Base-by-base conservation (phyloP, 177 flowering plant species). In the Vitis hybrid region DNA sequence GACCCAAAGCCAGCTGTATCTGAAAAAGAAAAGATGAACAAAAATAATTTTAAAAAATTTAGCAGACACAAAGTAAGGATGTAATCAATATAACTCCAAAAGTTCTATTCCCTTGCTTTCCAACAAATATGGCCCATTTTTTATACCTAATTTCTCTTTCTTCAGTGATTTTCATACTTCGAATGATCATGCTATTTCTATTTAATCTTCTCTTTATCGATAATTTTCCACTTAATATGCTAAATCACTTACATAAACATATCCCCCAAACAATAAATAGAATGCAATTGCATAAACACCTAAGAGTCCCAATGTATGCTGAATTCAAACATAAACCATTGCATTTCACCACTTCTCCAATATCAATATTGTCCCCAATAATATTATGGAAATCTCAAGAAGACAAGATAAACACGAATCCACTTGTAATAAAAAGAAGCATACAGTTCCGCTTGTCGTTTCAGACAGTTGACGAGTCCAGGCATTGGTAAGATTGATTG, bases 381-480 rank as follows among this genome's bases (percentile, higher is more conserved):
- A 39, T 18, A n/a, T 14, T 56, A 45, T 2, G 13, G 39, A 55
- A 54, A 55, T 51, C 19, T n/a, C 13, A 11, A 10, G 18, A 4
- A n/a, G 45, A 48, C n/a, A 64, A 62, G 63, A 58, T 19, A 4
- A 66, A 48, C 17, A 39, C 52, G 70, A 56, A 39, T 26, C 67
- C 54, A 60, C 56, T 59, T 48, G n/a, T 3, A n/a, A 50, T 19
- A 11, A 64, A 61, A 69, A 62, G 51, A 45, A 71, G 63, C 86
- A 55, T 86, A 93, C 99, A 85, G 87, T 87, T 83, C 92, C 99
- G 76, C 62, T 82, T 39, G 97, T 63, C 66, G 93, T 81, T 55
- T 91, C 92, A 59, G 99, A 89, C 17, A 95, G 89, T 73, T 92
- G 90, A n/a, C 98, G 94, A 56, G 90, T 92, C 99, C 99, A 95